These are phyloP conservation scores for Mortierella sp. DNA, from an alignment of 371 early-diverging fungal genomes.

Conservation along the genomic window DNA sequence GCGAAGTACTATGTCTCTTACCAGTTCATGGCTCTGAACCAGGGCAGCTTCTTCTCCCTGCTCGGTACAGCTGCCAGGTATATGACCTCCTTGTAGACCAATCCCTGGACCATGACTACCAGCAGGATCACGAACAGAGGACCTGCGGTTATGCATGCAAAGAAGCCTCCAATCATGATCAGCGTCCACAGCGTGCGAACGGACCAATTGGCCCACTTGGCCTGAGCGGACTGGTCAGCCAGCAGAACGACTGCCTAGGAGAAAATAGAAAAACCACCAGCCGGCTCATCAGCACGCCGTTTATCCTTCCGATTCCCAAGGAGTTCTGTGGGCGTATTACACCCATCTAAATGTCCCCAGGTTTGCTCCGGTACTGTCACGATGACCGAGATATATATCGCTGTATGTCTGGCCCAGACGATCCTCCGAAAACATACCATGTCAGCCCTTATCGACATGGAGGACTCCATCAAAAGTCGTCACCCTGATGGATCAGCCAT, in stretches of 20 bases:
- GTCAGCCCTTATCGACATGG: too few species aligned
- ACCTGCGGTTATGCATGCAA: constrained; percentile 83
- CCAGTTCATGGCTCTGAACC: constrained; percentile 95
- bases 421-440: too few species aligned
- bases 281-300: background rate
- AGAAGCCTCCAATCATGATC: constrained; percentile 90
- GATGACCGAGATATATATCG: too few species aligned
- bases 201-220: constrained; percentile 84
- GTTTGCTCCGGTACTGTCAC: too few species aligned
- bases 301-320: too few species aligned
- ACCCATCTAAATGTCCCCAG: too few species aligned
- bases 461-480: too few species aligned
- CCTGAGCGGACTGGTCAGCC: constrained; percentile 62
- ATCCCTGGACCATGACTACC: constrained; percentile 84
- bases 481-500: too few species aligned
- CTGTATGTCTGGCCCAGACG: too few species aligned
- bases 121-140: constrained; percentile 83
- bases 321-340: too few species aligned
- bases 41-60: constrained; percentile 87
- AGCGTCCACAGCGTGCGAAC: constrained; percentile 87
- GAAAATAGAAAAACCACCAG: background rate
- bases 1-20: constrained; percentile 57
- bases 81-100: constrained; percentile 93
- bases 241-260: constrained; percentile 52
- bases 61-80: constrained; percentile 86